phyloP scores from a whole-genome alignment of 768 basidiomycete species.

The Boletus rubropictus region DNA sequence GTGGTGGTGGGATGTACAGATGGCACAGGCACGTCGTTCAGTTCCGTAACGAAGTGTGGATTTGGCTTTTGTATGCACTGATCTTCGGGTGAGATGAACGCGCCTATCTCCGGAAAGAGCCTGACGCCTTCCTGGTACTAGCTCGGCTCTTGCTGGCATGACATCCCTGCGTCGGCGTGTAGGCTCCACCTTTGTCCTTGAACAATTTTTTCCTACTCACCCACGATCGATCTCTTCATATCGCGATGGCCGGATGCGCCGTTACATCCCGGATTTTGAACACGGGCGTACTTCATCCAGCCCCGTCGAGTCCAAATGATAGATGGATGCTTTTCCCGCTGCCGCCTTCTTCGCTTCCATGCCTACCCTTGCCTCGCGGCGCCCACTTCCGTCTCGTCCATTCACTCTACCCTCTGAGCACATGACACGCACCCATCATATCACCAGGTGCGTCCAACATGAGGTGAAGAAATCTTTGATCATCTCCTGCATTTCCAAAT shows the following conservation, averaged over 20 bases:
- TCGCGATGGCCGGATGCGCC: constrained; percentile 29
- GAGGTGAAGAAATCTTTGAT: constrained; percentile 30
- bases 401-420: constrained; percentile 20
- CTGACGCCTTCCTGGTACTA: no score
- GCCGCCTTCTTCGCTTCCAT: constrained; percentile 23
- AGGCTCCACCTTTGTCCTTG: constrained; percentile 4
- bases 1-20: constrained; percentile 10
- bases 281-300: constrained; percentile 10
- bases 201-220: constrained; percentile 21
- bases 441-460: constrained; percentile 30
- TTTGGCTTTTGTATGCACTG: constrained; percentile 32
- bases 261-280: constrained; percentile 29
- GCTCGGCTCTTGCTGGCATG: no score
- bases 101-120: constrained; percentile 29
- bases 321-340: constrained; percentile 15
- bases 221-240: constrained; percentile 25
- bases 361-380: constrained; percentile 17
- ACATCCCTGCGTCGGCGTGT: no score
- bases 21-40: constrained; percentile 21
- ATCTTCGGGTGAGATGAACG: constrained; percentile 28
- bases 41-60: constrained; percentile 29
- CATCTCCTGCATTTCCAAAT: constrained; percentile 20
- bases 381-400: constrained; percentile 22
- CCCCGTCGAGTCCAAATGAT: constrained; percentile 7
- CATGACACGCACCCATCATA: constrained; percentile 27